phyloP scores from a whole-genome alignment of 148 eudicot genomes.

The Polygonum maritimum region DNA sequence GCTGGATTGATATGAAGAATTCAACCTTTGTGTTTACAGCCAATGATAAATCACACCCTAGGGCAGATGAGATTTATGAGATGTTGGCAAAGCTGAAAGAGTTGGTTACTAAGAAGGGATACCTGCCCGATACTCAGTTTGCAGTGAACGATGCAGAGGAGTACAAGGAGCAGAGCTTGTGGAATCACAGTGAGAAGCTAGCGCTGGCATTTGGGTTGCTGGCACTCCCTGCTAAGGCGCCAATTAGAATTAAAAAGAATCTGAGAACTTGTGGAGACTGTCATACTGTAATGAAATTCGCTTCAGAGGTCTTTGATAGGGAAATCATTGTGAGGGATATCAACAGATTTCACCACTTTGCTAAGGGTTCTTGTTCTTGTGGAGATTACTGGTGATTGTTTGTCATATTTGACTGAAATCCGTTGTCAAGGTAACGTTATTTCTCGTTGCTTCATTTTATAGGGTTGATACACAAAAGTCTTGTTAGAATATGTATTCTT shows the following conservation, averaged over 20 bases:
- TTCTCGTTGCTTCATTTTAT: background rate
- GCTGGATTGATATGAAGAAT: conserved; percentile 50
- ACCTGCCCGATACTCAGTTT: conserved; percentile 23
- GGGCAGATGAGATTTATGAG: conserved; percentile 28
- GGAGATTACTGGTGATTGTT: conserved; percentile 31
- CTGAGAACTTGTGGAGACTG: conserved; percentile 36
- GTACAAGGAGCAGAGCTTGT: conserved; percentile 33
- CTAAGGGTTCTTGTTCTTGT: conserved; percentile 33
- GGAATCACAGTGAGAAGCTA: conserved; percentile 41
- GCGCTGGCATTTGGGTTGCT: conserved; percentile 40
- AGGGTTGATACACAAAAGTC: background rate
- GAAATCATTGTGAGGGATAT: conserved; percentile 39
- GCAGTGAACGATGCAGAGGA: conserved; percentile 19
- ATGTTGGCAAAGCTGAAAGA: conserved; percentile 27
- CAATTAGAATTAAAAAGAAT: conserved; percentile 35
- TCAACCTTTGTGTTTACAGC: conserved; percentile 33
- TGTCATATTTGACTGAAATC: background rate
- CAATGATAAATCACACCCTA: conserved; percentile 27
- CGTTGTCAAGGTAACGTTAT: background rate
- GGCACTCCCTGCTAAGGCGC: conserved; percentile 21
- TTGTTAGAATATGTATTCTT: background rate
- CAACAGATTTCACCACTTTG: conserved; percentile 37
- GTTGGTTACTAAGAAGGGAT: conserved; percentile 32
- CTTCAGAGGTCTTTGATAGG: conserved; percentile 25
- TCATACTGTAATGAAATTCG: conserved; percentile 35